These are phyloP conservation scores for Phaffia rhodozyma DNA, from an alignment of 1,284 basidiomycete species.

Conservation along the genomic window DNA sequence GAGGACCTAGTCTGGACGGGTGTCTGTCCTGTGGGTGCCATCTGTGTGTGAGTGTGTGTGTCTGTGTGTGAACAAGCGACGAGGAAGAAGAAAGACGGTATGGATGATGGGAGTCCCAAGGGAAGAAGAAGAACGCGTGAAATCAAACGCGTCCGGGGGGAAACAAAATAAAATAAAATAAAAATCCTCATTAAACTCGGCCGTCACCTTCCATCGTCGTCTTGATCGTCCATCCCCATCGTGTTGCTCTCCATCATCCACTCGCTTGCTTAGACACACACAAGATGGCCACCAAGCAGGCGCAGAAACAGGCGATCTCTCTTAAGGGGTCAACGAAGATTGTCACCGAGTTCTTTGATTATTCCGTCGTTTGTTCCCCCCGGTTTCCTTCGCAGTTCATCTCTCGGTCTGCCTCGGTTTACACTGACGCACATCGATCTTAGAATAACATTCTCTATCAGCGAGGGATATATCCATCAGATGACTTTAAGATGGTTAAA, in stretches of 20 bases:
- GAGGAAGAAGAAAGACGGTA: background rate
- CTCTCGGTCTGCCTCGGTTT: slow-evolving; percentile 13
- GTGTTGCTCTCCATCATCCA: background rate
- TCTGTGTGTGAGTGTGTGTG: background rate
- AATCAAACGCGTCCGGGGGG: background rate
- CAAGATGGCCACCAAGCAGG: slow-evolving; percentile 35
- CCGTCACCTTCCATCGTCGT: no score
- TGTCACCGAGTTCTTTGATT: slow-evolving; percentile 99
- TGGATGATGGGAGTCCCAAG: background rate
- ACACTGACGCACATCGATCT: background rate
- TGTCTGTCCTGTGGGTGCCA: no score
- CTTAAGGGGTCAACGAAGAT: slow-evolving; percentile 89
- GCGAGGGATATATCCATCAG: slow-evolving; percentile 89
- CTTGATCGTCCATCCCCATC: no score
- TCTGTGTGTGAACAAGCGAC: background rate
- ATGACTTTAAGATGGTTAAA: slow-evolving; percentile 98
- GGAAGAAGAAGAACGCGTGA: background rate
- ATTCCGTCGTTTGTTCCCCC: slow-evolving; percentile 61
- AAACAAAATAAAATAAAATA: background rate
- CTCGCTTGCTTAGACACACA: no score
- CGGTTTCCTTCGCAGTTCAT: slow-evolving; percentile 9
- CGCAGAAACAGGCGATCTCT: slow-evolving; percentile 49
- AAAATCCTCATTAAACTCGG: background rate
- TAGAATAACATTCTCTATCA: slow-evolving; percentile 78
- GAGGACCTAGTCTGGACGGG: background rate